Conservation (phyloP, 2,329 filamentous ascomycete genomes). For the Microdochium trichocladiopsis region DNA sequence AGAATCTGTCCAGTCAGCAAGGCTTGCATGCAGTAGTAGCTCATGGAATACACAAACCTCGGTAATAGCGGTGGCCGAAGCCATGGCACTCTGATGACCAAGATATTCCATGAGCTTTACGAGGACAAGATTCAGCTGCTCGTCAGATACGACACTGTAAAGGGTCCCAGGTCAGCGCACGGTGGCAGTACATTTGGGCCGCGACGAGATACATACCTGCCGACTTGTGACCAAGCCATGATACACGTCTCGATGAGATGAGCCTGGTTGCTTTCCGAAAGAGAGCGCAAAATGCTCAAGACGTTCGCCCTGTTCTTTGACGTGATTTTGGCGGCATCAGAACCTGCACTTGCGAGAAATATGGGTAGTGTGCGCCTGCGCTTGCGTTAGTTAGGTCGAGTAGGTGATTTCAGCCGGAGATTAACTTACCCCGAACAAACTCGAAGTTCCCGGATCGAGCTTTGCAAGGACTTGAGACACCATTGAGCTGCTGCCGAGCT, state of each 20-base stretch:
- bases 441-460: slow-evolving; percentile 77
- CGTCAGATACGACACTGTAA: slow-evolving; percentile 59
- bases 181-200: too few relatives aligned
- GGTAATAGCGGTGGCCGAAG: slow-evolving; percentile 76
- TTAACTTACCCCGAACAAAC: slow-evolving; percentile 64
- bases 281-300: slow-evolving; percentile 62
- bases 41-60: slow-evolving; percentile 46
- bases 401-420: slow-evolving; percentile 1
- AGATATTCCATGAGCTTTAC: slow-evolving; percentile 81
- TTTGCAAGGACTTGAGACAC: slow-evolving; percentile 74
- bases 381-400: slow-evolving; percentile 8
- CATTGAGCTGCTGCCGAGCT: slow-evolving; percentile 66
- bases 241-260: slow-evolving; percentile 78
- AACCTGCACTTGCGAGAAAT: slow-evolving; percentile 47
- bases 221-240: slow-evolving; percentile 79
- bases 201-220: slow-evolving; percentile 42
- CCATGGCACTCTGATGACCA: slow-evolving; percentile 71
- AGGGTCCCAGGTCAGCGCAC: not conserved
- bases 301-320: slow-evolving; percentile 61
- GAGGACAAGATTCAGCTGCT: slow-evolving; percentile 81
- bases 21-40: not conserved
- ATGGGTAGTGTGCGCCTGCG: slow-evolving; percentile 53
- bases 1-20: slow-evolving; percentile 37
- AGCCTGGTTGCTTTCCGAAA: slow-evolving; percentile 62
- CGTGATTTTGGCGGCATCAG: slow-evolving; percentile 32